Base-by-base conservation (phyloP, 148 eudicot genomes). In the Polygonum maritimum region DNA sequence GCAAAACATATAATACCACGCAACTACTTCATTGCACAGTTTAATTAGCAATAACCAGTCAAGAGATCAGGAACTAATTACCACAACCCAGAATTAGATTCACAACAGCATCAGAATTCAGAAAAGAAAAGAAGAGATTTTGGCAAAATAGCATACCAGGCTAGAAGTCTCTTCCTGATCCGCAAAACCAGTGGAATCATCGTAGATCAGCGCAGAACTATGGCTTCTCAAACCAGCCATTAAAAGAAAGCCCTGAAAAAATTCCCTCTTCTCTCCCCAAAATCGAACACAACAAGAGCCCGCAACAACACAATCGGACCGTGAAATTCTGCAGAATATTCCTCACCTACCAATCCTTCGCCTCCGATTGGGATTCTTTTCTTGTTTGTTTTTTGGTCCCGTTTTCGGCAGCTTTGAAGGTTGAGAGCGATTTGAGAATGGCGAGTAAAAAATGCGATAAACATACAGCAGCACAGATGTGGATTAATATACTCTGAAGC, bases 91-190 rank as follows among this genome's bases (percentile, higher is more conserved):
- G 45, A 67, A 36, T 36, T 38, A 67, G 71, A 36, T 67, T 63
- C 70, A 63, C 0, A 31, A 62, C 38, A 60, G 14, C 21, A 6
- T 7, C 52, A 2, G 3, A 4, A 49, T 2, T 16, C 7, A 26
- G n/a, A 33, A 62, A 62, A 9, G 3, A 22, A 58, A 11, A 21
- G 12, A 58, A 21, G 9, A 58, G 3, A 60, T 60, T 11, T 35
- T 67, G 5, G 36, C 1, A 33, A 4, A 36, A 22, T 33, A 33
- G 36, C 41, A 47, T 80, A 83, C 85, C 82, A 71, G n/a, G 49
- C 62, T 71, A n/a, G 81, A 83, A 76, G 76, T 65, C 71, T 83
- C 83, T 12, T 80, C 81, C 40, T 80, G 83, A 0, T 78, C 83
- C 31, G 45, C 74, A 40, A 49, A 60, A 51, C 63, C 67, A 15